Percentiles rank a stretch among this genome's conserved stretches.
Evolutionary conservation across 1,139 yeast species (phyloP).

Genomic region (Pichia sp.): DNA sequence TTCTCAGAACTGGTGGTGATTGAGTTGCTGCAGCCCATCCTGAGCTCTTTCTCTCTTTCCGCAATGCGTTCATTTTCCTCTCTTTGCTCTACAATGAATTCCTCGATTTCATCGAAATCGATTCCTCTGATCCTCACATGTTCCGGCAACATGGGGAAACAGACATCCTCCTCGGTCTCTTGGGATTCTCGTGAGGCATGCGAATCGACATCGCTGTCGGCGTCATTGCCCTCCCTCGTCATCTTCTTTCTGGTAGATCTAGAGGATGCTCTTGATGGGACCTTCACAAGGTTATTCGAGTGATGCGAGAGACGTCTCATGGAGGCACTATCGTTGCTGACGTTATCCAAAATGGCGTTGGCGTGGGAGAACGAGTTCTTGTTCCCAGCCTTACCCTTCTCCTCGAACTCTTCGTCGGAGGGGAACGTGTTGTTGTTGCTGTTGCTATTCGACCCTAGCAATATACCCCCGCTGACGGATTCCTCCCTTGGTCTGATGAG

Average conservation of each 20-base stretch:
- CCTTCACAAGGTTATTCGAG: conserved; percentile 18
- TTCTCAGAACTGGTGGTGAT: conserved; percentile 29
- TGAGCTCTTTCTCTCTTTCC: conserved; percentile 30
- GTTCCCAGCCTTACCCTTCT: not conserved
- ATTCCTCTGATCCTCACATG: conserved; percentile 67
- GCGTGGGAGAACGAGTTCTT: not conserved
- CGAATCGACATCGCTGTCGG: conserved; percentile 63
- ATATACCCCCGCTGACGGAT: conserved; percentile 23
- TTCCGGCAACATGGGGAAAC: conserved; percentile 86
- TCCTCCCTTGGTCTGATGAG: conserved; percentile 33
- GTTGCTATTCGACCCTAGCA: conserved; percentile 18
- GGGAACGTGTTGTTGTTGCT: not conserved
- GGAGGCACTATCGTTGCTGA: conserved; percentile 15
- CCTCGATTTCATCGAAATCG: conserved; percentile 76
- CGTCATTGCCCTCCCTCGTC: conserved; percentile 28
- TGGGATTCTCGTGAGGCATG: conserved; percentile 70
- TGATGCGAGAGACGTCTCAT: conserved; percentile 2
- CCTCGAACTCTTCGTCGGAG: conserved; percentile 4
- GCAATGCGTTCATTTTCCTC: conserved; percentile 31
- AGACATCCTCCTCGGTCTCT: conserved; percentile 95
- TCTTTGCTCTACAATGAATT: conserved; percentile 53
- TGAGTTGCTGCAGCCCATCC: conserved; percentile 17
- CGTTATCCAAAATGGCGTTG: conserved; percentile 4
- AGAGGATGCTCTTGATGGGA: conserved; percentile 24
- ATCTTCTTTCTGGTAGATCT: conserved; percentile 24